Base-by-base conservation (phyloP, 1,284 basidiomycete genomes). In the Fomes fomentarius region DNA sequence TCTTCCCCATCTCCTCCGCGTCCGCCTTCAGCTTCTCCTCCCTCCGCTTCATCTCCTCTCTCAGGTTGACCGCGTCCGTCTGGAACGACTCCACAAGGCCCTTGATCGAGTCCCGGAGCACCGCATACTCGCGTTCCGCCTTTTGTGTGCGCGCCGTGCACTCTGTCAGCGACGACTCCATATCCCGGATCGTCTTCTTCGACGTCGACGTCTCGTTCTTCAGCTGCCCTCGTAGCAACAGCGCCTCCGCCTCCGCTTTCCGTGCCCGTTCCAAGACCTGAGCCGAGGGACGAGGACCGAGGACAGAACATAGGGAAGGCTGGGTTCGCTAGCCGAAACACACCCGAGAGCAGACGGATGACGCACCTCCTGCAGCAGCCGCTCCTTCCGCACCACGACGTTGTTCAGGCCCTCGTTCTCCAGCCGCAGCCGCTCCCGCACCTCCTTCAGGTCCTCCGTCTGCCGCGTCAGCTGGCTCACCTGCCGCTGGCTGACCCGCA, bases 341-440 rank as follows among this genome's bases (percentile, higher is more conserved):
- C 6, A 21, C n/a, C 10, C 25, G 17, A 1, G 10, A 11, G 22
- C n/a, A 15, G 3, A 4, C 5, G 38, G 25, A 12, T 15, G 15
- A 66, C 76, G 52, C 58, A 88, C 88, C 77, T 95, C 93, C 69
- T 91, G 87, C 54, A 93, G 71, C 51, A 94, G 67, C 53, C 93
- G 79, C 70, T 95, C 93, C 68, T 95, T 95, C 52, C 93, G 78
- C 24, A 89, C 83, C 10, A 95, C 85, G 15, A 94, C 91, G 61
- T 91, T 91, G 63, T 91, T 92, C 56, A 93, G 69, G 1, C 86
- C 86, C 68, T 95, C 93, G 66, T 93, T 94, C 72, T 95, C 93
- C 47, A 92, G 68, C 50, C 91, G 73, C 51, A 94, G 71, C 42
- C 93, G 77, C 66, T 93, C 90, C 58, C 93, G 80, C 1, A 84